Percentiles rank a stretch among this genome's conserved stretches.
Evolutionary conservation across 192 early-diverging fungal species (phyloP).

Genomic region (Dispira simplex): DNA sequence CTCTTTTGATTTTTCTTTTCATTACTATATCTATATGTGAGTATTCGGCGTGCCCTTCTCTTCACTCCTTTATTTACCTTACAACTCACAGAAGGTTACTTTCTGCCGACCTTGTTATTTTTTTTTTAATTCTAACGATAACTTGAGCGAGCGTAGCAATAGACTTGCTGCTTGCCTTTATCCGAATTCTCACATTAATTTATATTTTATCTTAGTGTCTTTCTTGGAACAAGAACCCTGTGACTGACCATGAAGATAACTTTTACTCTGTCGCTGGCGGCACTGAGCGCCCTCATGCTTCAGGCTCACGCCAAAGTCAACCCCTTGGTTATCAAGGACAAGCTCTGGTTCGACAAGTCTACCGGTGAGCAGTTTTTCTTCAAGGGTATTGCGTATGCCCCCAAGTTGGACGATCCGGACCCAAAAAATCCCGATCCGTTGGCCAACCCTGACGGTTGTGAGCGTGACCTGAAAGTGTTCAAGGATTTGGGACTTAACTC

Average conservation of each 20-base stretch:
- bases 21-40: too few relatives aligned
- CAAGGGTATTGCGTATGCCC: slow-evolving; percentile 64
- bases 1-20: too few relatives aligned
- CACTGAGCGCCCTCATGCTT: neutral
- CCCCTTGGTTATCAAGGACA: slow-evolving; percentile 46
- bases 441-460: slow-evolving; percentile 36
- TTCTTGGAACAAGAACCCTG: neutral
- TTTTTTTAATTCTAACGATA: neutral
- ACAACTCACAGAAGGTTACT: too few relatives aligned
- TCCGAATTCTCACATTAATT: neutral
- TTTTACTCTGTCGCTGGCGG: neutral
- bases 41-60: too few relatives aligned
- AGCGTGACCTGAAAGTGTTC: slow-evolving; percentile 43
- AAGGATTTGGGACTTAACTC: slow-evolving; percentile 51
- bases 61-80: too few relatives aligned
- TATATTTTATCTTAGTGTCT: neutral
- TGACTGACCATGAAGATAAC: neutral
- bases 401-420: slow-evolving; percentile 24
- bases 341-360: slow-evolving; percentile 54
- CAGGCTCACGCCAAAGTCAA: slow-evolving; percentile 25
- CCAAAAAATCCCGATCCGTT: slow-evolving; percentile 36
- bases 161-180: neutral
- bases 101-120: neutral
- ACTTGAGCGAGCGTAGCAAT: neutral
- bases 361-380: slow-evolving; percentile 60